Base-by-base conservation (phyloP, 352 stramenopile species). In the Globisporangium uncinulatum region DNA sequence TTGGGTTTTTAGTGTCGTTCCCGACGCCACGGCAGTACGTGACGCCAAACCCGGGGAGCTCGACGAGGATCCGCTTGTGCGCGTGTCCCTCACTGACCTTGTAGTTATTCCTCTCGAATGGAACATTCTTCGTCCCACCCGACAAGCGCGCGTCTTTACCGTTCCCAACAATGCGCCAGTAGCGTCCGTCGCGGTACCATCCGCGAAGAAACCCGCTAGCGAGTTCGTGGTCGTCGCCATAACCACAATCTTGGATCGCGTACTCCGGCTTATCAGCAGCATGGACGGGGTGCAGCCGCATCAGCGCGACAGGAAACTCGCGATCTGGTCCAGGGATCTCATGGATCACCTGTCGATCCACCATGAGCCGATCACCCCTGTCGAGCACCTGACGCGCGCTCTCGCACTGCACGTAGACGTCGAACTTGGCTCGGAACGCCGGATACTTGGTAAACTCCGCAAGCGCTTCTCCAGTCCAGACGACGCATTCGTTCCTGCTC, bases 181-280 rank as follows among this genome's bases (percentile, higher is more conserved):
- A 56, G 51, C 37, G 51, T 31, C n/a, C 51, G 20, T 56, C 51
- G 14, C 1, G 51, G 51, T 56, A 41, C 51, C 51, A 56, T 13
- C 51, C 51, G 36, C 37, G 51, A 24, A 17, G 21, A 13, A 56
- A 56, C 10, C 37, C 51, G 13, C 36, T 19, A 3, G 51, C 43
- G 21, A 56, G 31, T n/a, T 47, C 19, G 5, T 46, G 34, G 19
- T 39, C 11, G 50, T 55, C 50, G 34, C n/a, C 36, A 13, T 55
- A 55, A 6, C 50, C 50, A 14, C 21, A 4, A 11, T 55, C 50
- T 3, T 46, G 29, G 20, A 55, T 36, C 34, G 19, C 10, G 5
- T 13, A 11, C 20, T 34, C 6, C 9, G 10, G 19, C 6, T 15
- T 32, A 7, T 44, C 50, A 13, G 42, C 42, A 14, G 1, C 6